Evolutionary conservation across 2,329 filamentous ascomycete species (phyloP), one percentile per base, ranked within the genome.

Genomic region (Ophiosphaerella korrae): DNA sequence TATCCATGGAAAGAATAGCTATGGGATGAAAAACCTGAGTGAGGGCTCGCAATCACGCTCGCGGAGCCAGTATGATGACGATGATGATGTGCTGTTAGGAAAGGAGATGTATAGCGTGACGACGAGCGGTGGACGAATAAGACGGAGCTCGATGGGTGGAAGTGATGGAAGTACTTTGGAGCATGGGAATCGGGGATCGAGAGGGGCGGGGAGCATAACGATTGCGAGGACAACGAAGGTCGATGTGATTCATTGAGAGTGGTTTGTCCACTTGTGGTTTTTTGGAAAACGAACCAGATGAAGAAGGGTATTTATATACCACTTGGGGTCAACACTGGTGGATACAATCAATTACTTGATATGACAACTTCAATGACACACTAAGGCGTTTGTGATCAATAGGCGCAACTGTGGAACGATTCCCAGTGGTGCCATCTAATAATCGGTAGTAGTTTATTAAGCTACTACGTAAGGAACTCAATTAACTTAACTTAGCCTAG

Each of bases 201-300:
- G 40, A n/a, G 49, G 53, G 16, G n/a, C 48, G 40, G 50, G 45
- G 38, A 50, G 48, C 3, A 49, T 51, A 43, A 48, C 42, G 7
- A 65, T 65, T 42, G 42, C 64, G 29, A 53, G 48, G 45, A 65
- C 60, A 4, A 62, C 58, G 16, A 60, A 61, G 38, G 60, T 65
- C 2, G 52, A 47, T 46, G 45, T 63, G 23, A 45, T 48, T 12
- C 42, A 53, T 21, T 53, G 41, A 43, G 5, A 4, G 24, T 31
- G 23, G 23, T 24, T 41, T 41, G 38, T 26, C 31, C 9, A 29
- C 26, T 11, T 29, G 7, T 3, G 2, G 9, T 3, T 29, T 29
- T 11, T 11, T 3, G 26, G 24, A 13, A 32, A 7, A 24, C 9
- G 16, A n/a, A 14, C 29, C 31, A 42, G 31, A 16, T 29, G 21